Evolutionary conservation across 2,329 filamentous ascomycete genomes (phyloP).

Genomic region (Graphilbum fragrans): DNA sequence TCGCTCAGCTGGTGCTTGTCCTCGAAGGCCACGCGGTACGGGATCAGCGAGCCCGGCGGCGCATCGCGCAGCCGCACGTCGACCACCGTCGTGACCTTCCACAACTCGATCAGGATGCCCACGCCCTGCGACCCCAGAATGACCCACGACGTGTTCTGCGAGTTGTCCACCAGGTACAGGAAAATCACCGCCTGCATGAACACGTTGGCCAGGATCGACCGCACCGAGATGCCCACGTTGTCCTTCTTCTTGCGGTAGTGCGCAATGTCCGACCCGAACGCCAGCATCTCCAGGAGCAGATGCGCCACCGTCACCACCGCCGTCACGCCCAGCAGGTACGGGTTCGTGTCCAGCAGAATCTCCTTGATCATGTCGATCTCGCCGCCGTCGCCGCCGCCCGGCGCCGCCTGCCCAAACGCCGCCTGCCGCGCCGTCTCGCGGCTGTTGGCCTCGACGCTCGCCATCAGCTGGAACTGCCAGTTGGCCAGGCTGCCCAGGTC

Average conservation of each 20-base stretch:
- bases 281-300: slow-evolving; percentile 89
- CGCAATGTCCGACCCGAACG: slow-evolving; percentile 93
- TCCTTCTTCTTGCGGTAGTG: slow-evolving; percentile 99
- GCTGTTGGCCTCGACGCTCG: slow-evolving; percentile 75
- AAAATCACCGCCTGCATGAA: slow-evolving; percentile 97
- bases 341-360: slow-evolving; percentile 86
- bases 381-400: slow-evolving; percentile 74
- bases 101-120: slow-evolving; percentile 57
- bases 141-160: slow-evolving; percentile 98
- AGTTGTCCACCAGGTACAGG: slow-evolving; percentile 93
- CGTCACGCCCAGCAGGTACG: slow-evolving; percentile 77
- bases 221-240: slow-evolving; percentile 90
- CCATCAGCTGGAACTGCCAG: slow-evolving; percentile 84
- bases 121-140: slow-evolving; percentile 88
- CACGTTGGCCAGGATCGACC: slow-evolving; percentile 91
- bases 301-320: slow-evolving; percentile 76
- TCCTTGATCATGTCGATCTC: slow-evolving; percentile 98
- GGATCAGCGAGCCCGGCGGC: slow-evolving; percentile 55
- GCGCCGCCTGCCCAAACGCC: slow-evolving; percentile 57
- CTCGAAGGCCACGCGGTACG: slow-evolving; percentile 75
- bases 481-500: slow-evolving; percentile 68
- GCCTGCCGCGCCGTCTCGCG: slow-evolving; percentile 73
- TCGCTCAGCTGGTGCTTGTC: slow-evolving; percentile 95
- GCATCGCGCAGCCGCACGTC: slow-evolving; percentile 70
- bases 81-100: slow-evolving; percentile 96